Percentiles rank a stretch among this genome's conserved stretches.
These are phyloP conservation scores for Begonia loranthoides DNA, from an alignment of 306 rosid genomes.

Conservation along the genomic window DNA sequence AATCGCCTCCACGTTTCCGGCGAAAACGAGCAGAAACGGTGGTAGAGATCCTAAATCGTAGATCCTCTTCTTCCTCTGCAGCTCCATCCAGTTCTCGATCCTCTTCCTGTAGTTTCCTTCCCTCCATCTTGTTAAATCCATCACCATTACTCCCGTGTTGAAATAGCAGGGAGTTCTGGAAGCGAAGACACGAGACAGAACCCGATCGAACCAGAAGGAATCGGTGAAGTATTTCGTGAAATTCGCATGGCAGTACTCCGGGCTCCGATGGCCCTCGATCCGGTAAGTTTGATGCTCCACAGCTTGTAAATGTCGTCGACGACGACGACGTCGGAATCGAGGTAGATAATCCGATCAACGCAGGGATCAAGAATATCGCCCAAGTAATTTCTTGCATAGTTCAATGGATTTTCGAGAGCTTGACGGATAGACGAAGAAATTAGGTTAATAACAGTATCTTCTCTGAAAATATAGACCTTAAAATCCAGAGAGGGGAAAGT, in stretches of 20 bases:
- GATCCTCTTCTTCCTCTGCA: constrained; percentile 3
- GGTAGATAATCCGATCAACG: neutral
- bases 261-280: neutral
- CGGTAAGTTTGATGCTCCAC: constrained; percentile 1
- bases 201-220: neutral
- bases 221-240: constrained; percentile 1
- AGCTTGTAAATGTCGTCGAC: constrained; percentile 2
- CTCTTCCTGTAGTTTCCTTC: neutral
- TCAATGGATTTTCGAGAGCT: constrained; percentile 3
- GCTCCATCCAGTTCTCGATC: constrained; percentile 5
- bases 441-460: neutral
- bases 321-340: constrained; percentile 2
- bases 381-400: neutral
- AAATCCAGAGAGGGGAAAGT: constrained; percentile 2
- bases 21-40: constrained; percentile 2
- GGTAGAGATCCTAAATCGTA: constrained; percentile 1
- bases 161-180: neutral
- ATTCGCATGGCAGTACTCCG: constrained; percentile 3
- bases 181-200: neutral
- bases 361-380: constrained; percentile 2
- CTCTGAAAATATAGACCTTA: constrained; percentile 1
- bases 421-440: constrained; percentile 2
- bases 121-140: neutral
- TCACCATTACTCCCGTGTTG: constrained; percentile 6
- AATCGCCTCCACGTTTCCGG: neutral